A percentile compares a stretch with the other conserved stretches of the same genome.
phyloP scores from a whole-genome alignment of 2,329 filamentous ascomycete species.

The Clarireedia homoeocarpa region DNA sequence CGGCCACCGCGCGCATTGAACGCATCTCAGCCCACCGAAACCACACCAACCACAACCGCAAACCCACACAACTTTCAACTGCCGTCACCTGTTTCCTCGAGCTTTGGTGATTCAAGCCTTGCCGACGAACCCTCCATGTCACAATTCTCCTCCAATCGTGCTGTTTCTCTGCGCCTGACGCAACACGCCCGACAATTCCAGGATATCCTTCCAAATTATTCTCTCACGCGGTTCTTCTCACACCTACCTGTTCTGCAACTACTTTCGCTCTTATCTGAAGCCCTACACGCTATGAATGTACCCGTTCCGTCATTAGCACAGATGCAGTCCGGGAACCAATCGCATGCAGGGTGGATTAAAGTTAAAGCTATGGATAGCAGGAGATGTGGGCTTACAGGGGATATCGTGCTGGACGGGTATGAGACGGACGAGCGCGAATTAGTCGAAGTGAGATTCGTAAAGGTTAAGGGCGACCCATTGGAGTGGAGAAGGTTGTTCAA shows the following conservation, averaged over 20 bases:
- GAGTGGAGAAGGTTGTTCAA: slow-evolving; percentile 98
- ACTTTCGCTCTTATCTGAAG: slow-evolving; percentile 70
- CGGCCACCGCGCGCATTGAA: slow-evolving; percentile 42
- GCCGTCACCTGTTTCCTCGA: neutral
- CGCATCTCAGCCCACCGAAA: slow-evolving; percentile 37
- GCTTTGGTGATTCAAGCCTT: slow-evolving; percentile 38
- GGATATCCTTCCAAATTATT: slow-evolving; percentile 83
- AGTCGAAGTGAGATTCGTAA: slow-evolving; percentile 84
- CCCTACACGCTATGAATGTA: slow-evolving; percentile 78
- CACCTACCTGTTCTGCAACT: slow-evolving; percentile 67
- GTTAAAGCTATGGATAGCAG: slow-evolving; percentile 69
- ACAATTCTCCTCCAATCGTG: slow-evolving; percentile 75
- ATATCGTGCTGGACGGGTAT: slow-evolving; percentile 64
- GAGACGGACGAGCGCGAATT: slow-evolving; percentile 50
- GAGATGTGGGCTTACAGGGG: slow-evolving; percentile 64
- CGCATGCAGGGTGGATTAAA: slow-evolving; percentile 56
- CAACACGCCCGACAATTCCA: slow-evolving; percentile 82
- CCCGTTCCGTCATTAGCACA: slow-evolving; percentile 47
- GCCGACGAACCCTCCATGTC: slow-evolving; percentile 79
- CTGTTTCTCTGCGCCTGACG: slow-evolving; percentile 75
- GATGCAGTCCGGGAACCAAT: slow-evolving; percentile 37
- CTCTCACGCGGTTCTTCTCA: slow-evolving; percentile 88
- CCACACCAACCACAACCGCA: slow-evolving; percentile 25
- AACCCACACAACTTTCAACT: slow-evolving; percentile 42
- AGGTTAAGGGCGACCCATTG: slow-evolving; percentile 89